Evolutionary conservation across 2,329 filamentous ascomycete species (phyloP).

Genomic region (Colletotrichum orchidophilum): DNA sequence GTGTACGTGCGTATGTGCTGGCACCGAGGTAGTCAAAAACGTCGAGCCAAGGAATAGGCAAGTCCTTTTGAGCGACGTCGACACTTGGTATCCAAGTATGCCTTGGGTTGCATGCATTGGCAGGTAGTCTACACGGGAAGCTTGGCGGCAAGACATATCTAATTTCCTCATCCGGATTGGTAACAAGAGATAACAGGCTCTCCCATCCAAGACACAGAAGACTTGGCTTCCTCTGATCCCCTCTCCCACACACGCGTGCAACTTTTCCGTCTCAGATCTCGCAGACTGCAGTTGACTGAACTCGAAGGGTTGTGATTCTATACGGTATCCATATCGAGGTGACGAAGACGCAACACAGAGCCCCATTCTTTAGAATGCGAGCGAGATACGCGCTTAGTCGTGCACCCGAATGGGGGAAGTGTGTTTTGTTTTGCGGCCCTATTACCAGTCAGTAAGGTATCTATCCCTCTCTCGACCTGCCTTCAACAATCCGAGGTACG

Average conservation of each 20-base stretch:
- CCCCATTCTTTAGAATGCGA: neutral
- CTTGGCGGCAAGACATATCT: slow-evolving; percentile 15
- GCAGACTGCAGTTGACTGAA: neutral
- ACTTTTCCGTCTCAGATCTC: neutral
- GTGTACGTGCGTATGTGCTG: neutral
- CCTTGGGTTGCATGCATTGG: slow-evolving; percentile 21
- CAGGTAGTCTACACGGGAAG: neutral
- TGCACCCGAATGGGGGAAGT: neutral
- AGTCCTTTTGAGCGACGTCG: neutral
- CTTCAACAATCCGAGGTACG: neutral
- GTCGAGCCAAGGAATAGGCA: neutral
- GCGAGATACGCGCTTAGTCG: neutral
- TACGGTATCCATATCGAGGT: neutral
- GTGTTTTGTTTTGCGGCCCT: neutral
- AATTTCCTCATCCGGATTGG: slow-evolving; percentile 18
- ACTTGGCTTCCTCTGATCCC: slow-evolving; percentile 12
- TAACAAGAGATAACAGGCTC: slow-evolving; percentile 22
- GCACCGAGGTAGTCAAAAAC: neutral
- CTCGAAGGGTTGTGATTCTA: neutral
- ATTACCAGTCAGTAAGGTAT: neutral
- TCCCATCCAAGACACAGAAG: neutral
- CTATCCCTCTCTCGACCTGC: neutral
- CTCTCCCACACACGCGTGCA: neutral
- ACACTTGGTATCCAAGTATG: neutral
- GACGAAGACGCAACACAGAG: neutral